These are phyloP conservation scores for Cryptosporidium sp. DNA, from an alignment of 169 alveolate genomes.

Conservation along the genomic window DNA sequence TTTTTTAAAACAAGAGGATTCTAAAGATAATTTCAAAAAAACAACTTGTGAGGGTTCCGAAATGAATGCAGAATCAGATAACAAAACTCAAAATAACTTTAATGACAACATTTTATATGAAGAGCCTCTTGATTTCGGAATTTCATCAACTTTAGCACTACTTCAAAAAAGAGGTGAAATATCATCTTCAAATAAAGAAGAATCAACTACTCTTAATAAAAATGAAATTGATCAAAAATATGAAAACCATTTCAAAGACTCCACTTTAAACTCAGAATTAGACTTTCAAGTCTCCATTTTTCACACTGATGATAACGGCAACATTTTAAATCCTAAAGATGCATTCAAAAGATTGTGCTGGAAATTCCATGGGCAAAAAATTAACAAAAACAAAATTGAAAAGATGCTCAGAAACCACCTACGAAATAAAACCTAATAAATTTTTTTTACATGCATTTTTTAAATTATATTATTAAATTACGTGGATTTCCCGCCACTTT, in stretches of 20 bases:
- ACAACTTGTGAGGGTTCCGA: not conserved
- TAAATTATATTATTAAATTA: not conserved
- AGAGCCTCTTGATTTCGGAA: conserved; percentile 67
- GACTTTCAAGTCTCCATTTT: conserved; percentile 1
- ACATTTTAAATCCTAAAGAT: conserved; percentile 29
- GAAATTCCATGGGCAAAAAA: conserved; percentile 68
- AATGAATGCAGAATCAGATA: not conserved
- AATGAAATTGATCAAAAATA: not conserved
- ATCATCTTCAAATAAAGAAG: conserved; percentile 16
- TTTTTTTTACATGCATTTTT: not conserved
- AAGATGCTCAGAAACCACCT: conserved; percentile 38
- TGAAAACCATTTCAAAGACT: not conserved
- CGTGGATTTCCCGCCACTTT: conserved; percentile 12
- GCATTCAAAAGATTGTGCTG: conserved; percentile 66
- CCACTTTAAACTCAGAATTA: not conserved
- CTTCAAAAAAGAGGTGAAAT: conserved; percentile 19
- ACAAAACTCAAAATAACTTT: not conserved
- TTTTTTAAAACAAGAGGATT: not conserved
- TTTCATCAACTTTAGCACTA: conserved; percentile 31
- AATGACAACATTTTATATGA: conserved; percentile 3
- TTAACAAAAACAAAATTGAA: conserved; percentile 47
- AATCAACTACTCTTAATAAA: not conserved
- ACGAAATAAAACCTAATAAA: not conserved
- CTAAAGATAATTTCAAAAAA: not conserved
- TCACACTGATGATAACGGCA: conserved; percentile 66